Conservation (phyloP, 306 rosid species). For the Abrus pulchellus region DNA sequence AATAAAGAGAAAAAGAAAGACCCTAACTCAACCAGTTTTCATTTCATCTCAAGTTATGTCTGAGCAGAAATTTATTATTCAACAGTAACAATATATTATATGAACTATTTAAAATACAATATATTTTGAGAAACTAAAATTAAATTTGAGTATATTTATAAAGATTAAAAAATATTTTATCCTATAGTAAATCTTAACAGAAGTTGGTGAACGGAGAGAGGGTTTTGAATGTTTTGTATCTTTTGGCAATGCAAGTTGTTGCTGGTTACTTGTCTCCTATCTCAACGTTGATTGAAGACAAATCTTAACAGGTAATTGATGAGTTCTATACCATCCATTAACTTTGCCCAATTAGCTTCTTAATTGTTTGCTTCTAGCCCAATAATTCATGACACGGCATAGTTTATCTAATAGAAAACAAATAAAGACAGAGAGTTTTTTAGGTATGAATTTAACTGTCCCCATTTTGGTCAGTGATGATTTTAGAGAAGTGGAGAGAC, state of each 20-base stretch:
- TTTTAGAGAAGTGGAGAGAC: neutral
- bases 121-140: too few species aligned
- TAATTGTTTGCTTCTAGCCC: neutral
- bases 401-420: slow-evolving; percentile 22
- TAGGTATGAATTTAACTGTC: neutral
- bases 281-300: neutral
- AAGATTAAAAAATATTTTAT: too few species aligned
- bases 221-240: neutral
- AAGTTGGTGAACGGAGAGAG: neutral
- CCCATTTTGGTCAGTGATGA: slow-evolving; percentile 2
- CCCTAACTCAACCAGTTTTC: neutral
- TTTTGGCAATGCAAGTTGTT: neutral
- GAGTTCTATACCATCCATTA: neutral
- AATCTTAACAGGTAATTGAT: neutral
- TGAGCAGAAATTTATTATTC: neutral
- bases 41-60: slow-evolving; percentile 15
- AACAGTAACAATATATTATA: neutral
- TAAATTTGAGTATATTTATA: too few species aligned
- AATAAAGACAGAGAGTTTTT: neutral
- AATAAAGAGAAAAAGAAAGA: slow-evolving; percentile 16
- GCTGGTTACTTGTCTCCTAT: neutral
- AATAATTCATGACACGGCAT: neutral
- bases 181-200: too few species aligned
- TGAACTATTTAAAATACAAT: too few species aligned
- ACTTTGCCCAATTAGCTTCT: slow-evolving; percentile 15